Conservation (phyloP, 148 eudicot species). For the Amaranthus hypochondriacus region DNA sequence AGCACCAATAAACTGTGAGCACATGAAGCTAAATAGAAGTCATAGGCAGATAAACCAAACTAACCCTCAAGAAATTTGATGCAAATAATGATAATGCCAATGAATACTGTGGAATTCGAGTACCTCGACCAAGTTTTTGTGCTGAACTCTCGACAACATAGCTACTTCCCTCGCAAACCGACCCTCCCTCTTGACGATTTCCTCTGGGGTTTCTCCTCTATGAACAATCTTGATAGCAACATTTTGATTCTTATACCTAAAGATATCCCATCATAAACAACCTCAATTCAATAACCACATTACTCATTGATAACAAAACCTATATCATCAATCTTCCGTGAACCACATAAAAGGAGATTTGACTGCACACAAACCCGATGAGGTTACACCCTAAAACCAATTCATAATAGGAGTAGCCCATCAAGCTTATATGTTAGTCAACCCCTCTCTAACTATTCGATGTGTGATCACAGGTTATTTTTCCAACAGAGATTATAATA, state of each 20-base stretch:
- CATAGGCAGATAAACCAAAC: slow-evolving; percentile 11
- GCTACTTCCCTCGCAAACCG: slow-evolving; percentile 90
- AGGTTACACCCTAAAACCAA: too few species aligned
- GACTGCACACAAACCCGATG: too few species aligned
- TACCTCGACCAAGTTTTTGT: slow-evolving; percentile 90
- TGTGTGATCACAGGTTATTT: too few species aligned
- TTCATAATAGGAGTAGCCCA: too few species aligned
- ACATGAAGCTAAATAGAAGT: slow-evolving; percentile 25
- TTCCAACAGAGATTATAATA: too few species aligned
- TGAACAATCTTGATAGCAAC: slow-evolving; percentile 87
- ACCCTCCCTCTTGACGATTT: slow-evolving; percentile 64
- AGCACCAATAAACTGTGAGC: slow-evolving; percentile 44
- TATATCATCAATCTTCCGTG: too few species aligned
- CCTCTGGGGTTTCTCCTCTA: slow-evolving; percentile 80
- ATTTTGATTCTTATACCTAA: slow-evolving; percentile 77
- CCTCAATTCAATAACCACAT: background rate
- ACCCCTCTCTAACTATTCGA: too few species aligned
- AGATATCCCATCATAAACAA: slow-evolving; percentile 8
- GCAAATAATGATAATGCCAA: background rate
- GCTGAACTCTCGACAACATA: slow-evolving; percentile 88
- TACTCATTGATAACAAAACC: background rate
- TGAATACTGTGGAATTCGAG: slow-evolving; percentile 7
- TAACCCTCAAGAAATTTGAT: background rate
- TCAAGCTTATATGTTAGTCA: too few species aligned
- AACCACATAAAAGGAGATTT: too few species aligned